Base-by-base conservation (phyloP, 192 early-diverging fungal genomes). In the Backusella macrospora region DNA sequence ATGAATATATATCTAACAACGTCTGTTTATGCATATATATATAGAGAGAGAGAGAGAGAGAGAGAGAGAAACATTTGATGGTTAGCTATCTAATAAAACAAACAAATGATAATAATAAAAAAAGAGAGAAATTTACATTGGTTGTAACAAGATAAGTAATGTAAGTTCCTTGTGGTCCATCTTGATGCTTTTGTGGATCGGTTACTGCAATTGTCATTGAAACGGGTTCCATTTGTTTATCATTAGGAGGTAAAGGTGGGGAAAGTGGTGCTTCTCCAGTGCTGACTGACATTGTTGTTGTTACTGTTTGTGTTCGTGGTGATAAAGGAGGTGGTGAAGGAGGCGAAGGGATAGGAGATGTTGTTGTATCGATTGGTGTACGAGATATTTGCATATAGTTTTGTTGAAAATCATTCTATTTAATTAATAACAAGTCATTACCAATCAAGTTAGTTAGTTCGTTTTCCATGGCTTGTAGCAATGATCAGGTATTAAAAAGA, bases 131-230 rank as follows among this genome's bases (percentile, higher is more conserved):
- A 18, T 18, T 64, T 82, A 93, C 91, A 80, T 85, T 89, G 14
- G 94, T 95, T 9, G 86, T 91, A 39, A 99, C 86, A 49, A 93
- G 83, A 75, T 96, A 99, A 9, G 90, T 90, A 26, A 97, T 89
- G 80, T 88, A 95, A 37, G 94, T 90, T 62, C 86, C 88, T 40
- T 84, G 84, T 0, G 93, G 90, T 6, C 95, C 94, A 72, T 99
- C 97, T 45, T 92, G 91, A 71, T 97, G 93, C 81, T 96, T 99
- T 72, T 92, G 89, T 9, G 97, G 87, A 68, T 96, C 92, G 23
- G 77, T 83, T 10, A 99, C 88, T 0, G 86, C 85, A 23, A 96
- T 86, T 26, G 83, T 78, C 86, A 87, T 87, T 29, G 72, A 46
- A 47, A 62, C 63, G 16, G 77, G 65, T 4, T 65, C 71, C 46